Evolutionary conservation across 2,329 filamentous ascomycete genomes (phyloP), one percentile per base, ranked within the genome.

Genomic region (Fusarium praegraminearum): DNA sequence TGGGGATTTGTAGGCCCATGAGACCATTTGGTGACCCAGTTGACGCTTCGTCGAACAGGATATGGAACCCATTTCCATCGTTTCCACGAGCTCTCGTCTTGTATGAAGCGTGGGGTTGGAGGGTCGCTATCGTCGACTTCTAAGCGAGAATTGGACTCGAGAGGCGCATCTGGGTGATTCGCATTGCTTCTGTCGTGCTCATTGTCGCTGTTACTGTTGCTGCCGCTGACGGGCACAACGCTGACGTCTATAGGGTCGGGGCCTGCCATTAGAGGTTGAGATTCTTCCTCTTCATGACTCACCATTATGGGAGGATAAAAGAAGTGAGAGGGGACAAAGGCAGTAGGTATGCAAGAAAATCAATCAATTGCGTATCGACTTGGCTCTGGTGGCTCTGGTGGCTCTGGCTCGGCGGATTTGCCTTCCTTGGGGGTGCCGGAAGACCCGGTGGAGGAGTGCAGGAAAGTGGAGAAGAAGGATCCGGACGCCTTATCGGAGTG

Each of bases 11-110:
- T 70, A 5, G 89, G 89, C 0, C 89, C 89, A 45, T 80, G 76
- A 13, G 84, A 80, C 89, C 89, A 91, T 56, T 75, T 80, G 26
- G 73, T 78, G 7, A 82, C 74, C 50, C 80, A 78, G 54, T 78
- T 82, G 50, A 78, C 73, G 55, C 83, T 75, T 58, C 84, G 83
- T 44, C 86, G 84, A 38, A 86, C 77, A 15, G 86, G 83, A 71
- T 85, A 86, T 2, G 89, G 89, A 47, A 90, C 80, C 87, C 87
- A 90, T 80, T 80, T 85, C 80, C 84, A 86, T 33, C 79, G 78
- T 78, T 85, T 86, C 78, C 75, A 76, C 4, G 72, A 63, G 38
- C 75, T 71, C 67, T 87, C 83, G 57, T 89, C 86, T 74, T 89
- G 86, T 65, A 89, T 78, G 75, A 90, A 89, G 61, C 87, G 86